Base-by-base conservation (phyloP, 352 stramenopile genomes). In the Pythium folliculosum region DNA sequence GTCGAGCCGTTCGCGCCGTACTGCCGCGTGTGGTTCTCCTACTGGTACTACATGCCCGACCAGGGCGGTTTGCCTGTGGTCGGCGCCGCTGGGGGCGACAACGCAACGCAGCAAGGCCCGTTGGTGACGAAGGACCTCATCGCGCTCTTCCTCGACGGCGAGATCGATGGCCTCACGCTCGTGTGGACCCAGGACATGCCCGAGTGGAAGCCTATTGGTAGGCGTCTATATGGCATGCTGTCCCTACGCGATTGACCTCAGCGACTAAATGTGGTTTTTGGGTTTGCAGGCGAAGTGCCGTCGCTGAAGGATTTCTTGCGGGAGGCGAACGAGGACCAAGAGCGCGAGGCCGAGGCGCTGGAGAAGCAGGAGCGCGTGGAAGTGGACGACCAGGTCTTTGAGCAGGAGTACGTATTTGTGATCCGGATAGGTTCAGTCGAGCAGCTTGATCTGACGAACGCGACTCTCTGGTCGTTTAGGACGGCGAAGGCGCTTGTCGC, bases 1-100 rank as follows among this genome's bases (percentile, higher is more conserved):
- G 70, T 80, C 35, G 77, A 88, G 51, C 73, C 77, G 4, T 89
- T 92, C 45, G 71, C 67, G 10, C 38, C 59, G 21, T 90, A 87
- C 69, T 91, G 77, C 60, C 57, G 58, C 45, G 75, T 80, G 43
- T 93, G 82, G 82, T 72, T 76, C 43, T 62, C 77, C 16, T 59
- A 69, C 47, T 95, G 87, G 65, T 67, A 71, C 44, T 71, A 71
- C 59, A 67, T 71, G 27, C 50, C 57, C 1, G 65, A 67, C 27
- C 40, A 49, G 10, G 62, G 65, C 59, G 40, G 25, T 10, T 27
- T 3, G 40, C 12, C 35, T 32, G 27, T 2, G 35, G 35, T 13
- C 35, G 14, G 40, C 27, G 5, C 27, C 27, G 27, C 27, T 47
- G 40, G 40, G 5, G 7, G 30, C 7, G 51, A 10, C 30, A 19